A percentile compares a stretch with the other conserved stretches of the same genome.
Evolutionary conservation across 352 stramenopile genomes (phyloP).

Genomic region (Pythium sukuiense): DNA sequence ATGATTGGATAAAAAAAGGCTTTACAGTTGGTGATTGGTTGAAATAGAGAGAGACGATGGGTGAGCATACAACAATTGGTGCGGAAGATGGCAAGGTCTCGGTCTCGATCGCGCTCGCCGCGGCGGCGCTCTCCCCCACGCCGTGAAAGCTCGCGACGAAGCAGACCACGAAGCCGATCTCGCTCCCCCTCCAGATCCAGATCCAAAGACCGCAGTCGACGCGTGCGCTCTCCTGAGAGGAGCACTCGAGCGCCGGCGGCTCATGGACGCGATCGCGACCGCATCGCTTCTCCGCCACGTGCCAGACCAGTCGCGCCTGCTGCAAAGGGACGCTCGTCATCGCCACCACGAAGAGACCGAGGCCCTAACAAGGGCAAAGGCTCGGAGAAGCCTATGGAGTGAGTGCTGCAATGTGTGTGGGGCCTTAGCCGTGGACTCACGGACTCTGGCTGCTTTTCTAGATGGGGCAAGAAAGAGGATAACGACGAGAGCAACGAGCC

Average conservation of each 20-base stretch:
- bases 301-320: background rate
- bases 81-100: background rate
- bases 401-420: background rate
- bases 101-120: conserved; percentile 12
- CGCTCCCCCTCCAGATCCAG: conserved; percentile 2
- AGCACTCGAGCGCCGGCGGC: background rate
- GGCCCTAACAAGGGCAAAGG: background rate
- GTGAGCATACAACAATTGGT: background rate
- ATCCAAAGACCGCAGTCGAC: background rate
- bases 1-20: conserved; percentile 8
- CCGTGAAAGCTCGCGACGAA: background rate
- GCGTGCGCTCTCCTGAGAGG: background rate
- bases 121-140: background rate
- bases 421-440: background rate
- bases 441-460: conserved; percentile 20
- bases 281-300: background rate
- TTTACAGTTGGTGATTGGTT: background rate
- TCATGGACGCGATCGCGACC: conserved; percentile 3
- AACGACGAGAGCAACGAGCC: conserved; percentile 37
- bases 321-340: background rate
- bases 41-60: background rate
- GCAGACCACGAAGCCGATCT: background rate
- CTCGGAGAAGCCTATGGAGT: background rate
- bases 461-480: conserved; percentile 76
- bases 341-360: background rate